Base-by-base conservation (phyloP, 495 filamentous ascomycete genomes). In the Trichodelitschia bisporula region DNA sequence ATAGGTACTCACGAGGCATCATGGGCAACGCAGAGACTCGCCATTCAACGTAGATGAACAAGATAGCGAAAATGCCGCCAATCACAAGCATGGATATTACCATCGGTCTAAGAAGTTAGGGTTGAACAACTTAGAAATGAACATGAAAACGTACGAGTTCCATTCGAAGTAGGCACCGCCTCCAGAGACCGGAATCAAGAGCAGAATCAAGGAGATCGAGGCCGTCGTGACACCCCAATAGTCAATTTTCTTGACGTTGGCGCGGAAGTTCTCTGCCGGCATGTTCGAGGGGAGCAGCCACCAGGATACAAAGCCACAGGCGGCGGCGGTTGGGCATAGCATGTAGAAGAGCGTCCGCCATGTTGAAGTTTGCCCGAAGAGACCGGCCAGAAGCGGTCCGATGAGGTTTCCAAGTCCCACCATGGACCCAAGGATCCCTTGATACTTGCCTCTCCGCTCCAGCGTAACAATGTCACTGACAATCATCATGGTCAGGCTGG, bases 131-230 rank as follows among this genome's bases (percentile, higher is more conserved):
- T 8, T 12, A 24, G 21, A 8, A 24, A 12, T 24, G 12, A 8
- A 12, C 21, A 8, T 24, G 8, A 12, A 12, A 24, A 24, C 21
- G 12, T 24, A 24, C 21, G 64, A 69, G 29, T 59, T 40, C 67
- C 66, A 73, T 3, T 53, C 41, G 35, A 69, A 72, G 32, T 62
- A 64, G 3, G 58, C 59, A 0, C 69, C 67, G 15, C 63, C 66
- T 3, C 65, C 68, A 9, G 65, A 70, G 18, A 72, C 59, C 11
- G 68, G 66, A 35, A 72, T 67, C 26, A 72, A 48, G 13, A 68
- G 28, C 30, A 69, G 58, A 15, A 70, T 55, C 18, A 70, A 56
- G 1, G 55, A 62, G 19, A 58, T 52, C 0, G 57, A 59, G 4
- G 56, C 62, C 1, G 56, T 48, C 4, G 62, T 24, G 4, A 62